Base-by-base conservation (phyloP, 352 stramenopile species). In the Globisporangium lucens region DNA sequence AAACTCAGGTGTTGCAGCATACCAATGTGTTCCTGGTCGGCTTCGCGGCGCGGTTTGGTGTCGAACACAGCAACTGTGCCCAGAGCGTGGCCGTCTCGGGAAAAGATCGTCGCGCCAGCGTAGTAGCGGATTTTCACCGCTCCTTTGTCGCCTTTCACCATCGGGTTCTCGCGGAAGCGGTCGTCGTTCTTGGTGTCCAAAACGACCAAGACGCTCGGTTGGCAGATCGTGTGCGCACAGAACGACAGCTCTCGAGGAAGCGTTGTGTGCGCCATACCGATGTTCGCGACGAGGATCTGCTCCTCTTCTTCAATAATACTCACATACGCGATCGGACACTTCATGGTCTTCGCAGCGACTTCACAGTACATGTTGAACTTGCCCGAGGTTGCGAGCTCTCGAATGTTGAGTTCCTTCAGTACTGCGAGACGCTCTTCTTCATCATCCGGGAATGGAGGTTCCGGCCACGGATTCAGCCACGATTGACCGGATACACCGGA, bases 301-400 rank as follows among this genome's bases (percentile, higher is more conserved):
- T 94, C 86, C 52, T 91, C 83, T 61, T 93, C 83, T 60, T 93
- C 85, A 36, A 95, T 85, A 58, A 95, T 94, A 61, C 85, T 93
- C 72, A 93, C 85, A 67, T 93, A 94, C 55, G 85, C 85, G 53
- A 95, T 93, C 43, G 84, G 87, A 41, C 85, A 94, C 68, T 94
- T 93, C 85, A 95, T 93, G 15, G 87, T 93, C 82, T 95, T 94
- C 67, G 84, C 82, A 4, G 84, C 84, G 49, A 95, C 83, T 61
- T 94, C 87, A 66, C 87, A 95, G 56, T 94, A 93, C 83, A 91
- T 93, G 72, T 94, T 93, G 70, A 94, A 95, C 72, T 90, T 91
- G 66, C 87, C 83, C 3, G 83, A 91, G 5, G 75, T 75, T 4
- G 84, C 82, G 12, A 92, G 75, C 29, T 92, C 82, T 17, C 76